These are phyloP conservation scores for Yamadazyma dushanensis DNA, from an alignment of 1,139 yeast species.

Conservation along the genomic window DNA sequence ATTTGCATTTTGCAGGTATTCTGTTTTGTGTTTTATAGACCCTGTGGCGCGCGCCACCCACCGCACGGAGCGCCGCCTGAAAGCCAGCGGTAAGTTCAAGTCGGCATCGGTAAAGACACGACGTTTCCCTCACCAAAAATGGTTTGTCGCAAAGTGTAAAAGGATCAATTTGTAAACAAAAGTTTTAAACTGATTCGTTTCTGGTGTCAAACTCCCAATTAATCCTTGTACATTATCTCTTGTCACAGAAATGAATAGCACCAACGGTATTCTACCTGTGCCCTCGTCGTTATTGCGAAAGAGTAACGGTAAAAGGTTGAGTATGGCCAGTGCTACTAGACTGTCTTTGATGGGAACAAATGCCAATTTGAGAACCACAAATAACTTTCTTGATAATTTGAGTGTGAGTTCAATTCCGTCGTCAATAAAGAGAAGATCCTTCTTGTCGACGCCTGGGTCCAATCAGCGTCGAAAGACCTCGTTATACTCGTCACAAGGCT, in stretches of 20 bases:
- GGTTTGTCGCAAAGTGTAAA: slow-evolving; percentile 4
- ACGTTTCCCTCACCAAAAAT: slow-evolving; percentile 1
- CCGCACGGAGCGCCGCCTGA: too few relatives aligned
- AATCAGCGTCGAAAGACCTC: slow-evolving; percentile 33
- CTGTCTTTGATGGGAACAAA: slow-evolving; percentile 24
- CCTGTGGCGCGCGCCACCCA: too few relatives aligned
- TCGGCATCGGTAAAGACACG: not conserved
- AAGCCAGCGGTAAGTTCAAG: too few relatives aligned
- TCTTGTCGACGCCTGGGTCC: slow-evolving; percentile 40
- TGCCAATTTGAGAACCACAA: not conserved
- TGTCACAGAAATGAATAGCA: slow-evolving; percentile 8
- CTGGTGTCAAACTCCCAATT: not conserved
- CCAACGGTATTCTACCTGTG: slow-evolving; percentile 11
- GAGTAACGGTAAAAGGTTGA: slow-evolving; percentile 32
- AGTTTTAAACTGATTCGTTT: not conserved
- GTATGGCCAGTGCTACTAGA: slow-evolving; percentile 38
- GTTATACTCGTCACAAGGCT: slow-evolving; percentile 7
- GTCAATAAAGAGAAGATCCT: slow-evolving; percentile 30
- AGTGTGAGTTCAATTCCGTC: slow-evolving; percentile 13
- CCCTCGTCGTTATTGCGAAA: slow-evolving; percentile 30
- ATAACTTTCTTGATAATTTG: slow-evolving; percentile 4
- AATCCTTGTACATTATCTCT: too few relatives aligned
- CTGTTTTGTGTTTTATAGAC: too few relatives aligned
- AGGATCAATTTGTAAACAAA: slow-evolving; percentile 8
- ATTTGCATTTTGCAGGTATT: too few relatives aligned